These are phyloP conservation scores for Claviceps sp. DNA, from an alignment of 2,329 filamentous ascomycete genomes.

Conservation along the genomic window DNA sequence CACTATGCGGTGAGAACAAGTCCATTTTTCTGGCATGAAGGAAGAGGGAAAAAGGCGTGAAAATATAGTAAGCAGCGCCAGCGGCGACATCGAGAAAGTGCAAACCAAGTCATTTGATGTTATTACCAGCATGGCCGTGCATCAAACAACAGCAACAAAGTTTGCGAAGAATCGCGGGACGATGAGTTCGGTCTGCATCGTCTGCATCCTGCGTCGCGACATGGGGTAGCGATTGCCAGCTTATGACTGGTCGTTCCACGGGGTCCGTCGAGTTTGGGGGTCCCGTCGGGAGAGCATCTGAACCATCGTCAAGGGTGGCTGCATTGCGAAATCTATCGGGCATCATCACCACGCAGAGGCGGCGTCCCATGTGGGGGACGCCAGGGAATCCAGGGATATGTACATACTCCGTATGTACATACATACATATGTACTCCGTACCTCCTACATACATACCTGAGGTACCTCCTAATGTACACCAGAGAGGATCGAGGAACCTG, in stretches of 20 bases:
- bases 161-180: constrained; percentile 3
- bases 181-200: background rate
- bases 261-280: background rate
- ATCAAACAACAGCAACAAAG: background rate
- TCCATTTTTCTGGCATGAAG: background rate
- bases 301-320: background rate
- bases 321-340: constrained; percentile 5
- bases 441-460: too few species aligned
- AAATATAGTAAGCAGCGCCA: background rate
- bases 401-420: background rate
- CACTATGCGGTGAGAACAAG: background rate
- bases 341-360: background rate
- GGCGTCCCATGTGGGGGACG: background rate
- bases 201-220: background rate
- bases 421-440: too few species aligned
- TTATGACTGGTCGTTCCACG: background rate
- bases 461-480: too few species aligned
- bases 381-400: too few species aligned
- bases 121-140: background rate
- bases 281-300: background rate
- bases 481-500: background rate
- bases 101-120: background rate
- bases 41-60: background rate
- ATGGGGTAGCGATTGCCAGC: background rate
- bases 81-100: too few species aligned